phyloP scores from a whole-genome alignment of 352 stramenopile species.

The Globisporangium iwayamae region DNA sequence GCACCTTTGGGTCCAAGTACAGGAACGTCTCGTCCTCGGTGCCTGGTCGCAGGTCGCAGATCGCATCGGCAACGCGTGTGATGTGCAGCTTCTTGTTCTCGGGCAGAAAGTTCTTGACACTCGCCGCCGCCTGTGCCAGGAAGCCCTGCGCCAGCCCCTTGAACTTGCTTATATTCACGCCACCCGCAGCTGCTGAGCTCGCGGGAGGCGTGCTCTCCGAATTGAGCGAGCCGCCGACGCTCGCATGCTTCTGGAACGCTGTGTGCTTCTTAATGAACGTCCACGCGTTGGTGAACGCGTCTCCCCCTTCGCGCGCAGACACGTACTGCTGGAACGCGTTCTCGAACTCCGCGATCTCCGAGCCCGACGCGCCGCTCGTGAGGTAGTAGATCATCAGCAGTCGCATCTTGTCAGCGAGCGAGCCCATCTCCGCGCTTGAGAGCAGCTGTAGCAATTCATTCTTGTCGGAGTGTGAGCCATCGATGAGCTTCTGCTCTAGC shows the following conservation, averaged over 20 bases:
- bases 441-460: conserved; percentile 70
- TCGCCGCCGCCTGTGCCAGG: conserved; percentile 71
- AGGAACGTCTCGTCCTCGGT: conserved; percentile 83
- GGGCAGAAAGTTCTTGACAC: conserved; percentile 85
- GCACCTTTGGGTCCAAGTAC: conserved; percentile 84
- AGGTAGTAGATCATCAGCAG: conserved; percentile 89
- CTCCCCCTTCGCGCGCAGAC: conserved; percentile 21
- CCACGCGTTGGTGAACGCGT: conserved; percentile 58
- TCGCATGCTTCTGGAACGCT: conserved; percentile 76
- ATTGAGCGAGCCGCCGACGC: conserved; percentile 49
- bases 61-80: conserved; percentile 74
- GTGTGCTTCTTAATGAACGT: conserved; percentile 82
- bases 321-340: conserved; percentile 62
- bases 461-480: conserved; percentile 68
- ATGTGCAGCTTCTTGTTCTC: conserved; percentile 88
- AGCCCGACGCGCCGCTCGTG: conserved; percentile 56
- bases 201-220: conserved; percentile 19
- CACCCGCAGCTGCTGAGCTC: conserved; percentile 16
- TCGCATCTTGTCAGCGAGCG: conserved; percentile 75
- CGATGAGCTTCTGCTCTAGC: conserved; percentile 85
- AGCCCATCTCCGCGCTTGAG: conserved; percentile 56
- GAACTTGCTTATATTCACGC: conserved; percentile 78
- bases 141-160: conserved; percentile 82
- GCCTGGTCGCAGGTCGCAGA: conserved; percentile 76
- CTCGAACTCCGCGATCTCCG: conserved; percentile 78